Percentiles rank a stretch among this genome's conserved stretches.
Evolutionary conservation across 495 filamentous ascomycete species (phyloP).

Genomic region (Neurospora terricola): DNA sequence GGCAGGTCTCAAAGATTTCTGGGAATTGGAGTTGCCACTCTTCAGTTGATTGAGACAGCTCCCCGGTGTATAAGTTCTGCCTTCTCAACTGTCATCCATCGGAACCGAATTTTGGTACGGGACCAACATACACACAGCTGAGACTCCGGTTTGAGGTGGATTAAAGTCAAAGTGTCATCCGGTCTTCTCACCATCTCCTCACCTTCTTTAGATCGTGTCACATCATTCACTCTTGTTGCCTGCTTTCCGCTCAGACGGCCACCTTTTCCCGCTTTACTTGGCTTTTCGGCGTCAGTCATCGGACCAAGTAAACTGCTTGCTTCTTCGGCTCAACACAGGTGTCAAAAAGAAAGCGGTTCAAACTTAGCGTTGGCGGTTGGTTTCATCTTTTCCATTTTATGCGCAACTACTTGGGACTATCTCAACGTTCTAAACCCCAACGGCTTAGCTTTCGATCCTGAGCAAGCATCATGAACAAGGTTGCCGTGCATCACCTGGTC

Average conservation of each 20-base stretch:
- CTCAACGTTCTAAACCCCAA: background rate
- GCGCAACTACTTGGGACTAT: background rate
- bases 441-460: background rate
- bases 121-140: background rate
- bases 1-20: conserved; percentile 3
- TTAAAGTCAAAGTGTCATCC: conserved; percentile 2
- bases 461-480: background rate
- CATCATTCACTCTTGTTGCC: background rate
- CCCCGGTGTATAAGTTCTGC: background rate
- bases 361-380: background rate
- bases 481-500: background rate
- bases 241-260: background rate
- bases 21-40: conserved; percentile 5
- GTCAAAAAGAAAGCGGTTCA: background rate
- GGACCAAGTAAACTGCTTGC: background rate
- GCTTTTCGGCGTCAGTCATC: background rate
- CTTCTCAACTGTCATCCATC: background rate
- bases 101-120: background rate
- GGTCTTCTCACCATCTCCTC: background rate
- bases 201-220: background rate
- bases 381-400: background rate
- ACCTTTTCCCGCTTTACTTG: background rate
- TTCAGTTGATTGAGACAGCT: too few relatives aligned
- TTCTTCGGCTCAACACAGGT: background rate
- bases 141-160: background rate